Evolutionary conservation across 2,329 filamentous ascomycete genomes (phyloP), one percentile per base, ranked within the genome.

Genomic region (Aaosphaeria pasadenensis): DNA sequence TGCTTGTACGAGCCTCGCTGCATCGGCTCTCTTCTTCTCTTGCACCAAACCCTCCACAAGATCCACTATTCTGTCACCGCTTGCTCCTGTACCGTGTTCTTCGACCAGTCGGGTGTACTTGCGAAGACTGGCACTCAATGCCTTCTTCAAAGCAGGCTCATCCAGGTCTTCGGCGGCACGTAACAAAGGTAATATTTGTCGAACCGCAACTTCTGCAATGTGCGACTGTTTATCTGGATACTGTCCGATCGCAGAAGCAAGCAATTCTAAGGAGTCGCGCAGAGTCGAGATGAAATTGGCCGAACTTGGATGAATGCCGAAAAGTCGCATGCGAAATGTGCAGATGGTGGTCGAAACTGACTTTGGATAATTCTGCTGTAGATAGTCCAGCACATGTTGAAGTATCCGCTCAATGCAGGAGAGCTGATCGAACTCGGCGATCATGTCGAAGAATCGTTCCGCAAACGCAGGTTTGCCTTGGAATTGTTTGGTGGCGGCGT

Each of bases 371-470:
- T 76, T 69, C 53, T 81, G 72, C 39, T 77, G 73, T 73, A 96
- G 80, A 38, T 75, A 74, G 42, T 82, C 78, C 39, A 94, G 71
- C 42, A 95, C 85, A 67, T 95, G 88, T 53, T 86, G 79, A 36
- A 91, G 73, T 38, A 96, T 82, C 60, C 74, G 85, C 7, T 73
- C 67, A 46, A 87, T 78, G 47, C 85, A 86, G 1, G 84, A 79
- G 30, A 91, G 75, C 38, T 82, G 74, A 17, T 78, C 75, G 68
- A 95, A 96, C 5, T 78, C 74, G 2, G 83, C 77, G 55, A 95
- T 87, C 73, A 95, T 81, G 60, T 87, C 76, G 70, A 94, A 97
- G 71, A 96, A 96, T 24, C 80, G 74, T 60, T 87, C 84, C 3
- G 84, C 89, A 5, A 90, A 78, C 1, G 76, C 74, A 1, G 84